These are phyloP conservation scores for Cryptococcus sp. DNA, from an alignment of 1,284 basidiomycete species.

Conservation along the genomic window DNA sequence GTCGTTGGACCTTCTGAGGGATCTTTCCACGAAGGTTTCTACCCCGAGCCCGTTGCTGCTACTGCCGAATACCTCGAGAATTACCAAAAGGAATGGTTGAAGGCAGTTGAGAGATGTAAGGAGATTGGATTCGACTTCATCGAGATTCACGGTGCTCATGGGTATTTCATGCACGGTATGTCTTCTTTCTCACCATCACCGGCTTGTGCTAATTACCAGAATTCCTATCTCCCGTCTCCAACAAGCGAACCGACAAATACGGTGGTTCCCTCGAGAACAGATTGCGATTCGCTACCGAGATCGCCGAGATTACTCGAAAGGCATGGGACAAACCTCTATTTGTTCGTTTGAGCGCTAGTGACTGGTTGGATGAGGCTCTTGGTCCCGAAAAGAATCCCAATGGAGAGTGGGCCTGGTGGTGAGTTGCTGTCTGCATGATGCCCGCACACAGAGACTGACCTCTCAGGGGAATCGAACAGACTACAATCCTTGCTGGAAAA, in stretches of 20 bases:
- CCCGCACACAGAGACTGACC: not conserved
- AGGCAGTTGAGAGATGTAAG: conserved; percentile 61
- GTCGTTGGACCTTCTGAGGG: conserved; percentile 58
- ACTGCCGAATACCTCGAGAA: conserved; percentile 56
- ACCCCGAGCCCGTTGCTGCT: conserved; percentile 58
- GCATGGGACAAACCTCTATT: conserved; percentile 69
- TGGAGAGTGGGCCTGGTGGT: conserved; percentile 48
- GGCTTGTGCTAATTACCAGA: conserved; percentile 12
- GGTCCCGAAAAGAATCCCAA: conserved; percentile 48
- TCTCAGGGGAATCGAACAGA: conserved; percentile 71
- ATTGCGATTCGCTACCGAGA: conserved; percentile 60
- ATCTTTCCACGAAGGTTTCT: conserved; percentile 52
- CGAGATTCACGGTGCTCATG: conserved; percentile 69
- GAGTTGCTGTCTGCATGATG: conserved; percentile 8
- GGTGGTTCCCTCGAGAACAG: conserved; percentile 73
- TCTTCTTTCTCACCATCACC: not conserved
- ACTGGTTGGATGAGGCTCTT: conserved; percentile 62
- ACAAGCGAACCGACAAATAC: conserved; percentile 63
- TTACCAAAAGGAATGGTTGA: conserved; percentile 63
- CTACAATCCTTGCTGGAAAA: conserved; percentile 57
- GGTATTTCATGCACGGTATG: conserved; percentile 37
- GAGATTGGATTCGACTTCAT: conserved; percentile 72
- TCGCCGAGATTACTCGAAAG: conserved; percentile 56
- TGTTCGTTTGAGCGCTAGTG: conserved; percentile 66
- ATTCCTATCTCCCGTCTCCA: conserved; percentile 68